Evolutionary conservation across 441 rosid genomes (phyloP).

Genomic region (Gossypium gossypioides): DNA sequence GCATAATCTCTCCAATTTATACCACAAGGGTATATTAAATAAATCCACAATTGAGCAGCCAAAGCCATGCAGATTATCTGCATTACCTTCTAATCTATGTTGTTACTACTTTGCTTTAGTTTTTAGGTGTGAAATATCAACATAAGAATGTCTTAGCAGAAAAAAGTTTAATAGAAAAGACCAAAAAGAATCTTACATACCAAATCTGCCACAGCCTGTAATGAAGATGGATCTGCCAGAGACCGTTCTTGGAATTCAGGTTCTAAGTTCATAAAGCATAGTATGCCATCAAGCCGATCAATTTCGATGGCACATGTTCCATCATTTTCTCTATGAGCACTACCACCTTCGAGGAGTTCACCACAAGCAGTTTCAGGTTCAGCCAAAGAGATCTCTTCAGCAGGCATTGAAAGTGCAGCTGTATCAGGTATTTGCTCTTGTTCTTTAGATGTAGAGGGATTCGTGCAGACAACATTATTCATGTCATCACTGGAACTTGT

Average conservation of each 20-base stretch:
- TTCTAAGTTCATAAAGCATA: constrained; percentile 17
- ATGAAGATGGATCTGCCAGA: constrained; percentile 13
- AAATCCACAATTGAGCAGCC: neutral
- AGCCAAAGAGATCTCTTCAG: neutral
- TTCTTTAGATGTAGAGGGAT: constrained; percentile 2
- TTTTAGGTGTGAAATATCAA: neutral
- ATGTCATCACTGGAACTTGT: constrained; percentile 14
- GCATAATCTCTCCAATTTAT: neutral
- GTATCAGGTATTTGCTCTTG: neutral
- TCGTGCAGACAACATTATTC: neutral
- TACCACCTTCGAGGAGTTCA: neutral
- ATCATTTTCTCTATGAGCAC: constrained; percentile 12
- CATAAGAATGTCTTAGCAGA: constrained; percentile 1
- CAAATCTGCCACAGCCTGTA: constrained; percentile 26
- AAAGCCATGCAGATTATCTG: neutral
- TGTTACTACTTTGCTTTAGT: neutral
- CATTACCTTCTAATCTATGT: neutral
- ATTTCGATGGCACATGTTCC: constrained; percentile 13
- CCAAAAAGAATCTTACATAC: constrained; percentile 14
- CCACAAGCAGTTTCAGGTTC: neutral
- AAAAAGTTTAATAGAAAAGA: neutral
- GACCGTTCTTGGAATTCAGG: constrained; percentile 11
- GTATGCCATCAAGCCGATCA: constrained; percentile 19
- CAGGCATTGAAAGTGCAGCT: constrained; percentile 3
- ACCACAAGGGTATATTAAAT: neutral